Percentiles rank a stretch among this genome's conserved stretches.
Conservation (phyloP, 2,329 filamentous ascomycete species). For the Polytolypa hystricis region DNA sequence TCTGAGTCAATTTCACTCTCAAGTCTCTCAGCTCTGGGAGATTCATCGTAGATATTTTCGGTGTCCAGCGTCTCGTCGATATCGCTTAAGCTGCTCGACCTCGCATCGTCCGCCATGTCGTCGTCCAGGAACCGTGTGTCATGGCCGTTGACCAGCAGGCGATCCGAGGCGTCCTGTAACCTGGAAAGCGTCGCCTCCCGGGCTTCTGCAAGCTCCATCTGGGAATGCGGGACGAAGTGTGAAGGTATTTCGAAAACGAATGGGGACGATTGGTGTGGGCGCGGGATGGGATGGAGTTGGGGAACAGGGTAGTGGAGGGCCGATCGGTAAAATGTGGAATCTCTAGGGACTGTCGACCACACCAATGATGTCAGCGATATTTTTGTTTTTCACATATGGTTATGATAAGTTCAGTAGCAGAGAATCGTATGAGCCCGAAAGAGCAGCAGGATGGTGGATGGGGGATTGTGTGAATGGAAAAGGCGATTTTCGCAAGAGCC, state of each 20-base stretch:
- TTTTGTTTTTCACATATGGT: too few relatives aligned
- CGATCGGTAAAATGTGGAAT: not conserved
- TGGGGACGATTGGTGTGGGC: not conserved
- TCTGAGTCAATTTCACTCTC: constrained; percentile 63
- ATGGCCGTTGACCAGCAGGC: constrained; percentile 26
- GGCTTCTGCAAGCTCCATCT: constrained; percentile 32
- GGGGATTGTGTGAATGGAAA: not conserved
- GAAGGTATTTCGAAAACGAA: constrained; percentile 3
- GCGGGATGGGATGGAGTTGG: not conserved
- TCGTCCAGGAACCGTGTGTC: constrained; percentile 31
- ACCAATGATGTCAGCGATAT: not conserved
- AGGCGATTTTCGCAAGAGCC: not conserved
- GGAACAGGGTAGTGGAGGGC: not conserved
- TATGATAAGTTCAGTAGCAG: not conserved
- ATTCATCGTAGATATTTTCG: constrained; percentile 44
- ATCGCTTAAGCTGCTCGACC: constrained; percentile 87
- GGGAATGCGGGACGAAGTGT: constrained; percentile 3
- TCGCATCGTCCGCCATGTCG: constrained; percentile 48
- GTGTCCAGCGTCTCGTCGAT: constrained; percentile 71
- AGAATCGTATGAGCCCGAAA: not conserved
- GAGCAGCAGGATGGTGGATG: not conserved
- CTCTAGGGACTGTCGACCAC: not conserved
- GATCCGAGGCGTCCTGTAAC: constrained; percentile 17
- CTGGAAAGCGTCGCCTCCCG: constrained; percentile 16
- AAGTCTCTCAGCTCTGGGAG: constrained; percentile 40